These are phyloP conservation scores for Euphorbia celastroides DNA, from an alignment of 441 rosid species.

Conservation along the genomic window DNA sequence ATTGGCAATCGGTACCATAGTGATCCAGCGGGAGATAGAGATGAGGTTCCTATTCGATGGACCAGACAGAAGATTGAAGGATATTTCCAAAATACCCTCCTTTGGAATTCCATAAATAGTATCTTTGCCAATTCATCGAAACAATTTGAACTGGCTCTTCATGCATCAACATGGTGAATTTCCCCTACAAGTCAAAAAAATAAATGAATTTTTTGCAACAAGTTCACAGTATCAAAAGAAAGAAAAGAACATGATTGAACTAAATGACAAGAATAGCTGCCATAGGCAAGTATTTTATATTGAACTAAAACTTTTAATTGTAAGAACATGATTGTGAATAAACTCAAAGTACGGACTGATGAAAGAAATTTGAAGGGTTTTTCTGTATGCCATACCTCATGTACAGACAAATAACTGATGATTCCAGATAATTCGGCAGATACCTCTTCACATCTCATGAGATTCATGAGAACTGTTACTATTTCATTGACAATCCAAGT, in stretches of 20 bases:
- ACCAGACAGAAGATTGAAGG: no score
- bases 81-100: no score
- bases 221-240: not conserved
- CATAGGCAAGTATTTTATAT: not conserved
- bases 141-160: conserved; percentile 6
- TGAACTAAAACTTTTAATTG: not conserved
- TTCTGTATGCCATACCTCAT: conserved; percentile 17
- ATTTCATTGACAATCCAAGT: conserved; percentile 34
- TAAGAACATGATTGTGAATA: not conserved
- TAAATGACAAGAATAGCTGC: not conserved
- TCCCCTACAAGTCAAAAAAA: conserved; percentile 1
- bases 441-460: conserved; percentile 13
- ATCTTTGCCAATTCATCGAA: not conserved
- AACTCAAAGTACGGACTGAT: not conserved
- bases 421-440: conserved; percentile 8
- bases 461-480: conserved; percentile 9
- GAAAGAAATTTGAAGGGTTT: not conserved
- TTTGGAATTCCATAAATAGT: not conserved
- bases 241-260: not conserved
- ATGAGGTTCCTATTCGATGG: no score
- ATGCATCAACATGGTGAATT: not conserved
- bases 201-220: not conserved
- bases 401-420: not conserved
- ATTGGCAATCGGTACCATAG: no score
- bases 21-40: no score